phyloP scores from a whole-genome alignment of 2,329 filamentous ascomycete species.

The Dothistroma pini region DNA sequence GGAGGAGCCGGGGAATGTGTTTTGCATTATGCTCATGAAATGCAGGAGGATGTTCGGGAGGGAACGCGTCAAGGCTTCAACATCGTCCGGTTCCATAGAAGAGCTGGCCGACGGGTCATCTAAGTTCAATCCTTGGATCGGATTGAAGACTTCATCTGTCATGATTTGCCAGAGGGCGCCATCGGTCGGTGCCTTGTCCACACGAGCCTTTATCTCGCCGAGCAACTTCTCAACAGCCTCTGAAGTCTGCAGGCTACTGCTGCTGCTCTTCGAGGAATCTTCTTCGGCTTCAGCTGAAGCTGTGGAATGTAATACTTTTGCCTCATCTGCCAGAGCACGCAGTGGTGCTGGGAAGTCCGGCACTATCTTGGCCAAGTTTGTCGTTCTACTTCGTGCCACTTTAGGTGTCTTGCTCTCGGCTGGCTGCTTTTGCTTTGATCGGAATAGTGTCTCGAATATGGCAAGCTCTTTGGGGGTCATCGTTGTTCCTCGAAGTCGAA shows the following conservation, averaged over 20 bases:
- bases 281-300: not conserved
- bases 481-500: slow-evolving; percentile 14
- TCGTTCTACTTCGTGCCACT: not conserved
- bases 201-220: slow-evolving; percentile 50
- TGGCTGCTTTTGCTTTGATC: not conserved
- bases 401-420: not conserved
- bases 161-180: slow-evolving; percentile 64
- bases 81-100: not conserved
- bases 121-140: slow-evolving; percentile 13
- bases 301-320: slow-evolving; percentile 10
- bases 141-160: slow-evolving; percentile 60
- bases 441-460: slow-evolving; percentile 21
- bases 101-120: slow-evolving; percentile 3
- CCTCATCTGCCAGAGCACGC: slow-evolving; percentile 23
- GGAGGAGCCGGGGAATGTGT: slow-evolving; percentile 58
- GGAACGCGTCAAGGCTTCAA: slow-evolving; percentile 13
- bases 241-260: not conserved
- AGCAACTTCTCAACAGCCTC: slow-evolving; percentile 26
- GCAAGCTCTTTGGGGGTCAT: slow-evolving; percentile 23
- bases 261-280: not conserved
- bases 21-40: slow-evolving; percentile 37
- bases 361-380: not conserved
- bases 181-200: slow-evolving; percentile 58
- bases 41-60: slow-evolving; percentile 22
- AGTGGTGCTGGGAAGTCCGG: slow-evolving; percentile 19